phyloP scores from a whole-genome alignment of 2,329 filamentous ascomycete species.

The Sporothrix globosa region DNA sequence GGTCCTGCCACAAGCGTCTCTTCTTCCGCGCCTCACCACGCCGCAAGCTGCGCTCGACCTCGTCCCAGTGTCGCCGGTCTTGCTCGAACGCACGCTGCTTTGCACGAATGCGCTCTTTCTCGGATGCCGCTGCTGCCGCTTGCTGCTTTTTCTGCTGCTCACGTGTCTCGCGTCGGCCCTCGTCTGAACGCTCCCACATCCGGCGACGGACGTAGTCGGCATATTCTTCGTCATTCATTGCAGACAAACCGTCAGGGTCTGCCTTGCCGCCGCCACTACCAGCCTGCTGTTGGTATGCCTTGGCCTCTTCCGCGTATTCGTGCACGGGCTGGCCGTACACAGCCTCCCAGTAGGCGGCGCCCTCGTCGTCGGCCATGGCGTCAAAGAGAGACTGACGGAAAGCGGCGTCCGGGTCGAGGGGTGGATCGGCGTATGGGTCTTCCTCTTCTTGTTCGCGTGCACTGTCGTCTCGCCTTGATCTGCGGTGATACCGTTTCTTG shows the following conservation, averaged over 20 bases:
- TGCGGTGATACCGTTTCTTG: neutral
- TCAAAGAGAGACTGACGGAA: slow-evolving; percentile 96
- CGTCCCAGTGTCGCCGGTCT: slow-evolving; percentile 42
- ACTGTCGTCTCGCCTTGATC: neutral
- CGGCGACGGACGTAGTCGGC: slow-evolving; percentile 77
- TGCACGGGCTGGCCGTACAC: slow-evolving; percentile 98
- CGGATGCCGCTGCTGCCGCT: slow-evolving; percentile 45
- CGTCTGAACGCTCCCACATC: slow-evolving; percentile 96
- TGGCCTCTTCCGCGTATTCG: slow-evolving; percentile 34
- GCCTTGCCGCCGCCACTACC: slow-evolving; percentile 39
- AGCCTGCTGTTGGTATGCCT: neutral
- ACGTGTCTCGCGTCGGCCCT: slow-evolving; percentile 78
- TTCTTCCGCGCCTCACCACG: slow-evolving; percentile 66
- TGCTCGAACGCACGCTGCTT: slow-evolving; percentile 46
- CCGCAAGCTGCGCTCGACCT: slow-evolving; percentile 70
- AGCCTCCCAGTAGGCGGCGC: slow-evolving; percentile 89
- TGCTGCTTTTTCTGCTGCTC: slow-evolving; percentile 57
- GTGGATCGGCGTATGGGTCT: slow-evolving; percentile 52
- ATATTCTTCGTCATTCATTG: slow-evolving; percentile 93
- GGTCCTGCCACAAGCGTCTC: slow-evolving; percentile 56
- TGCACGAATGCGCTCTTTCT: slow-evolving; percentile 56
- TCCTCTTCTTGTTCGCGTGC: slow-evolving; percentile 27
- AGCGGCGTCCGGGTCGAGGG: slow-evolving; percentile 69
- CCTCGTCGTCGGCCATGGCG: slow-evolving; percentile 94
- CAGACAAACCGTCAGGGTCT: slow-evolving; percentile 63